These are phyloP conservation scores for Xerocomellus chrysenteron DNA, from an alignment of 768 basidiomycete species.

Conservation along the genomic window DNA sequence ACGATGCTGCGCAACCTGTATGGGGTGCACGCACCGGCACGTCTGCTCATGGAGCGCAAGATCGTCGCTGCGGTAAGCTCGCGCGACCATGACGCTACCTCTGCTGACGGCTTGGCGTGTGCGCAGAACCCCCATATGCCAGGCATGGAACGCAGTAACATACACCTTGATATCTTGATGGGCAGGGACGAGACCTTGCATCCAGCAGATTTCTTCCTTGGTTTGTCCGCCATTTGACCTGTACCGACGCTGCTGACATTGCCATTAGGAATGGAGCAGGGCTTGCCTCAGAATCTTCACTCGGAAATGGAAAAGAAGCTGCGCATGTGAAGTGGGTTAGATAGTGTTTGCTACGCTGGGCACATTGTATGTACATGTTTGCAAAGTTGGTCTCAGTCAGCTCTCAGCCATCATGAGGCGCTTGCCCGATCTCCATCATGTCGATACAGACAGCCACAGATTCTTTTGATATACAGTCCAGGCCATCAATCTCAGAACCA, in stretches of 20 bases:
- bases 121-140: slow-evolving; percentile 66
- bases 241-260: slow-evolving; percentile 1
- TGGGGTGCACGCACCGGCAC: slow-evolving; percentile 87
- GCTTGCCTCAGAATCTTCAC: slow-evolving; percentile 55
- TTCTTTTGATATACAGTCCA: slow-evolving; percentile 22
- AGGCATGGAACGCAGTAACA: slow-evolving; percentile 63
- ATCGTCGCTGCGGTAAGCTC: slow-evolving; percentile 65
- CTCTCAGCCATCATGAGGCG: neutral
- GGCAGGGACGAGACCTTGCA: slow-evolving; percentile 87
- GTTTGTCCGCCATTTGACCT: slow-evolving; percentile 39
- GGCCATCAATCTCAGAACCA: slow-evolving; percentile 31
- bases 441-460: slow-evolving; percentile 21
- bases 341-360: neutral
- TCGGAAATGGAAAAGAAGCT: slow-evolving; percentile 64
- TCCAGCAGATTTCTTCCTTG: slow-evolving; percentile 75
- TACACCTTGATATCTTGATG: slow-evolving; percentile 91
- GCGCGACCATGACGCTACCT: neutral
- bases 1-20: slow-evolving; percentile 80
- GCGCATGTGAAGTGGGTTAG: slow-evolving; percentile 36
- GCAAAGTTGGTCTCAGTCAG: slow-evolving; percentile 3
- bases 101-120: slow-evolving; percentile 1
- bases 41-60: slow-evolving; percentile 92
- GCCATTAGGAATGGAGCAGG: slow-evolving; percentile 52
- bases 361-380: slow-evolving; percentile 28
- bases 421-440: slow-evolving; percentile 13